Base-by-base conservation (phyloP, 148 eudicot genomes). In the Fagopyrum esculentum region DNA sequence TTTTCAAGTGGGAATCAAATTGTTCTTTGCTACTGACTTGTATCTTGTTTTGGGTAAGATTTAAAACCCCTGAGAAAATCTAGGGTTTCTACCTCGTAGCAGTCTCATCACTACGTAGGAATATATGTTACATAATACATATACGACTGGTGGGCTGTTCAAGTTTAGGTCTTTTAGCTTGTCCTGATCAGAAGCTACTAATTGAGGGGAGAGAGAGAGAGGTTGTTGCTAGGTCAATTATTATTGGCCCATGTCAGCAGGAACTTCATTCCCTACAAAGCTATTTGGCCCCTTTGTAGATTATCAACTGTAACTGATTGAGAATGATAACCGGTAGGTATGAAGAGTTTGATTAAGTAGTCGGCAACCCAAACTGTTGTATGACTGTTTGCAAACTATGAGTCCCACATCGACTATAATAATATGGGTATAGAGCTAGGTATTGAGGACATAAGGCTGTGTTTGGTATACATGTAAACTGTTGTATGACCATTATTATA, bases 271-370 rank as follows among this genome's bases (percentile, higher is more conserved):
- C 6, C 15, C 19, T 66, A 66, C 43, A 45, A 66, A 35, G 2
- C 40, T 40, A 45, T 66, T 66, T 66, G 46, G 45, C 47, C 47
- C 71, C 47, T 66, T 66, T 46, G 43, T 3, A 15, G 71, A 66
- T 66, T 13, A 66, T 66, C 71, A 66, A 66, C 71, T 66, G 71
- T 66, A 35, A 66, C 40, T 66, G 71, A 66, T 66, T 17, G 47
- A 66, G 71, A 66, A 66, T 40, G 46, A 66, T 66, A 46, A 35
- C 71, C 43, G 71, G 71, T 66, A 13, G 71, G 71, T 35, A 66
- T 13, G 17, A 5, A 66, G 43, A 12, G 71, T 13, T 40, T 40
- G 45, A 12, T 66, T 43, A 40, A 49, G 11, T 6, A 40, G 71
- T 66, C 71, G 71, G 71, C 47, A 66, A 12, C 19, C 4, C 47